Base-by-base conservation (phyloP, 148 eudicot genomes). In the Rhododendron henanense region DNA sequence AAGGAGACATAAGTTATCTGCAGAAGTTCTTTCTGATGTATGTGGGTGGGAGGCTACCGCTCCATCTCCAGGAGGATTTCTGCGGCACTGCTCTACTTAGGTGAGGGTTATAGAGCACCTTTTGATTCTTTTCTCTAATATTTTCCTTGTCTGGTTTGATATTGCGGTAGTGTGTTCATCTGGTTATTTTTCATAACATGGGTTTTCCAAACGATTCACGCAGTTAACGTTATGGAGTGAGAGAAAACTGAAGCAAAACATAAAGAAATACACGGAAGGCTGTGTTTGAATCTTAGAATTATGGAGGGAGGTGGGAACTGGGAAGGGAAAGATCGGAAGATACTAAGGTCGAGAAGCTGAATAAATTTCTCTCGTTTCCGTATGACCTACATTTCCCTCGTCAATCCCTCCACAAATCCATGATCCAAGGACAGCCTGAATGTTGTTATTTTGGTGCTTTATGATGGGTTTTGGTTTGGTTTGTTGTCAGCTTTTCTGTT, bases 11-110 rank as follows among this genome's bases (percentile, higher is more conserved):
- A 82, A 97, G 96, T 91, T 96, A 96, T 88, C 90, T 96, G 90
- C 96, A 92, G 84, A 96, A 95, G 94, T 96, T 97, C 91, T 97
- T 97, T 89, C 89, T 97, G 88, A 93, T 93, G 91, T 97, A 97
- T 89, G 98, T 96, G 48, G 97, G 99, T 88, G 99, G 98, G 86
- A 94, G 98, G 90, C 83, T 85, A 23, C 98, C 99, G 47, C 98
- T 97, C 90, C 98, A 95, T 87, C 91, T 97, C 45, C 99, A 97
- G 87, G 99, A 97, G 89, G 99, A 97, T 91, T 97, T 97, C 84
- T 97, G 99, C 85, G 99, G 99, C 90, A 97, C 98, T 90, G 98
- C 98, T 84, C 94, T 95, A 84, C 94, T 95, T 73, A 95, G 98
- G 98, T 95, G 86, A 31, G n/a, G 50, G 28, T 85, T 59, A 31